Evolutionary conservation across 441 rosid species (phyloP), one percentile per base, ranked within the genome.

Genomic region (Macaranga tanarius): DNA sequence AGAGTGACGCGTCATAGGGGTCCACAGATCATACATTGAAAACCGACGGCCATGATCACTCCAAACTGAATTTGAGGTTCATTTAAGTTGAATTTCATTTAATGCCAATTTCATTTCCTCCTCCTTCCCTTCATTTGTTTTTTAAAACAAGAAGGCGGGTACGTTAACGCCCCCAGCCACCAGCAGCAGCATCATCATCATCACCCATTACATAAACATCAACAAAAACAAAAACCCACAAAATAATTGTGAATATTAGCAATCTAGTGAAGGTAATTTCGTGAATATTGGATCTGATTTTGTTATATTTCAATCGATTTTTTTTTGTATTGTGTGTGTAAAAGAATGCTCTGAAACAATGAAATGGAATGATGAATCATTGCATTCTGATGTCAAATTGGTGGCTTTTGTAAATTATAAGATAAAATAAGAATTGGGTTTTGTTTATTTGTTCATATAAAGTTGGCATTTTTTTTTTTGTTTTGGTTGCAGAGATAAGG

Each of bases 131-230:
- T 42, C 22, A 7, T 10, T 45, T 42, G 72, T 23, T 70, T 83
- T 83, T 74, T 48, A 82, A 85, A 78, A 73, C 47, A 60, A 69
- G 76, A 72, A 81, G 78, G 87, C 87, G 87, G 82, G 88, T 73
- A 78, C 77, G 74, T 75, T 72, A 73, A 70, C 62, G 50, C 73
- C 66, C 73, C 63, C 61, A 31, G 51, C 73, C 57, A n/a, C 2
- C 22, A 25, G 47, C 0, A 40, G 7, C 62, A 17, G 51, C 22
- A 40, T 7, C 22, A 25, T 47, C 11, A 42, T 6, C 65, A 17
- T 51, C 22, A 40, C 19, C 15, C 42, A 22, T n/a, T 34, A 10
- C 26, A 48, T 15, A 16, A 10, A 38, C 44, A 26, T 10, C 44
- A 34, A 58, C 44, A 45, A 25, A 16, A 17, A n/a, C 25, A 47